Conservation (phyloP, 192 early-diverging fungal genomes). For the Backusella circina region DNA sequence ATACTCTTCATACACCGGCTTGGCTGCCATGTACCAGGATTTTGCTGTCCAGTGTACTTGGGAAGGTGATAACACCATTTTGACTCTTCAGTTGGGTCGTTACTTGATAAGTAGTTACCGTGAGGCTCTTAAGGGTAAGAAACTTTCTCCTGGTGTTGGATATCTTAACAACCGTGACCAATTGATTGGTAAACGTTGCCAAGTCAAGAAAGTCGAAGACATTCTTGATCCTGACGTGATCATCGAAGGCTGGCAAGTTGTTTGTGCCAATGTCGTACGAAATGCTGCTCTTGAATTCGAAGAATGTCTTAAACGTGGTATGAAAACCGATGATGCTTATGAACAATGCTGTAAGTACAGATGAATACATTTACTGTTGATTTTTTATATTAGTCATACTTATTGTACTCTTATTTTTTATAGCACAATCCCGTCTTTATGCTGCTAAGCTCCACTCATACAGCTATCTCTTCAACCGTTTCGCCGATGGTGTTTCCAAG, state of each 20-base stretch:
- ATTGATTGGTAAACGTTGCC: conserved; percentile 44
- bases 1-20: conserved; percentile 89
- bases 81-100: conserved; percentile 84
- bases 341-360: conserved; percentile 62
- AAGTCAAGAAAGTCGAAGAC: conserved; percentile 47
- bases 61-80: conserved; percentile 90
- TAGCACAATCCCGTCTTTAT: conserved; percentile 69
- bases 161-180: conserved; percentile 65
- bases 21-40: conserved; percentile 80
- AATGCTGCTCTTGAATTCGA: conserved; percentile 82
- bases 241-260: conserved; percentile 76
- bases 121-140: conserved; percentile 70
- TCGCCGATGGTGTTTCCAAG: conserved; percentile 67
- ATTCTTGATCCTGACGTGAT: conserved; percentile 59
- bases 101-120: conserved; percentile 75
- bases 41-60: conserved; percentile 91
- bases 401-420: background rate
- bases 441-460: conserved; percentile 83
- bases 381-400: background rate
- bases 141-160: conserved; percentile 69
- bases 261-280: conserved; percentile 78
- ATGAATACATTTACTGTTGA: background rate
- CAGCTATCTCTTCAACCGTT: conserved; percentile 81
- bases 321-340: conserved; percentile 78
- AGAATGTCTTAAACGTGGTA: conserved; percentile 53